Percentiles rank a stretch among this genome's conserved stretches.
Conservation (phyloP, 2,329 filamentous ascomycete species). For the Paracoccidioides brasiliensis region DNA sequence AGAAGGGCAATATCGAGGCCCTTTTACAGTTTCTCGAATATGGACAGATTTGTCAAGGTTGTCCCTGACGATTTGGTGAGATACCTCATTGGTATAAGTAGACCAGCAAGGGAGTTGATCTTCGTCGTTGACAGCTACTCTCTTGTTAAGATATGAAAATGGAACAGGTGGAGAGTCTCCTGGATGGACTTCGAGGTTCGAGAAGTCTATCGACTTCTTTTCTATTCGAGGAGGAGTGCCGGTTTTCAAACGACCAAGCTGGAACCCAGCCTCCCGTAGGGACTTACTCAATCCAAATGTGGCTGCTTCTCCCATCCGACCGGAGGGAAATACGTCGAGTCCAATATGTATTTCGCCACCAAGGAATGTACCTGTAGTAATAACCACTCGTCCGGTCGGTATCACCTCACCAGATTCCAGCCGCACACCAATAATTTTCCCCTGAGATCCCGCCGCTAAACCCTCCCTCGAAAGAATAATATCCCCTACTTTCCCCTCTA, state of each 20-base stretch:
- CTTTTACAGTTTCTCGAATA: conserved; percentile 87
- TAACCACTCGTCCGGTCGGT: conserved; percentile 67
- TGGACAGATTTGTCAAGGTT: conserved; percentile 96
- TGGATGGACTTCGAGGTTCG: conserved; percentile 54
- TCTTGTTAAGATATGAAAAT: conserved; percentile 79
- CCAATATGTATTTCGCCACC: conserved; percentile 96
- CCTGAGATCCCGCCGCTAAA: conserved; percentile 38
- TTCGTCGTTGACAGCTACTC: conserved; percentile 53
- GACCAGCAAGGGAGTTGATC: conserved; percentile 76
- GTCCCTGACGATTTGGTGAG: conserved; percentile 70
- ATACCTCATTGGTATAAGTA: conserved; percentile 71
- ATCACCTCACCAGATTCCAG: conserved; percentile 80
- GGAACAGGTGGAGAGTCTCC: conserved; percentile 79
- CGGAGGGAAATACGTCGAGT: conserved; percentile 68
- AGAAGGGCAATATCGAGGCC: conserved; percentile 89
- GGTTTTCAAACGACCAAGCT: conserved; percentile 82
- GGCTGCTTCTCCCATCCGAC: conserved; percentile 84
- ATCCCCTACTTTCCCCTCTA: conserved; percentile 82
- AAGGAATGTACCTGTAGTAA: conserved; percentile 92
- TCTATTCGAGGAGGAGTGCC: conserved; percentile 85
- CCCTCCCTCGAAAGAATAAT: conserved; percentile 58
- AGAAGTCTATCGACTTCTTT: conserved; percentile 68
- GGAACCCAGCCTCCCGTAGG: conserved; percentile 73
- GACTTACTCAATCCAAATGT: conserved; percentile 90
- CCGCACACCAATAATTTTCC: conserved; percentile 69